Evolutionary conservation across 1,284 basidiomycete species (phyloP).

Genomic region (Ustilago bromivora): DNA sequence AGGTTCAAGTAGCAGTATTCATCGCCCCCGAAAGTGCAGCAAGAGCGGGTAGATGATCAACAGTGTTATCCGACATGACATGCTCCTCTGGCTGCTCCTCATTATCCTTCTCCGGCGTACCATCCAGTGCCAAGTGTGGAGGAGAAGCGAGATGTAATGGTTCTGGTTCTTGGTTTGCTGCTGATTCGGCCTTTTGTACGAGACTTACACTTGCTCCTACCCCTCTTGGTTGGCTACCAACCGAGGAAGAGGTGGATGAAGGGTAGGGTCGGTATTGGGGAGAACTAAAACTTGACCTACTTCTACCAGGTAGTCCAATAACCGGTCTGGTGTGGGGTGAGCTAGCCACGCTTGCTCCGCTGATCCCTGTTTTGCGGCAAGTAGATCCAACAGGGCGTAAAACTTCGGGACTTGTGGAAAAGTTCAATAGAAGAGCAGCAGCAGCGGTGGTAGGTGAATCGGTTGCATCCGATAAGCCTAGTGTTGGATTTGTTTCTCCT

Average conservation of each 20-base stretch:
- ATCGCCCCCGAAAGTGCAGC: not conserved
- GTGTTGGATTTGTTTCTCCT: not conserved
- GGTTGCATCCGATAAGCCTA: slow-evolving; percentile 26
- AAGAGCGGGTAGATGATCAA: slow-evolving; percentile 16
- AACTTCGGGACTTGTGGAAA: slow-evolving; percentile 56
- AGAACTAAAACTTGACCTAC: slow-evolving; percentile 17
- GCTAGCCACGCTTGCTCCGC: not conserved
- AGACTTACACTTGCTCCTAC: not conserved
- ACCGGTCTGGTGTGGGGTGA: slow-evolving; percentile 16
- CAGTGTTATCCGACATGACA: slow-evolving; percentile 17
- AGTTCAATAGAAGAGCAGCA: slow-evolving; percentile 47
- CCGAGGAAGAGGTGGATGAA: not conserved
- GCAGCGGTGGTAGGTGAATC: slow-evolving; percentile 22
- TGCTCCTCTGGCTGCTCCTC: not conserved
- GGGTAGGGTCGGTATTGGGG: slow-evolving; percentile 26
- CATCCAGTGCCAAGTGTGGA: slow-evolving; percentile 31
- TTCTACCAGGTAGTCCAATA: slow-evolving; percentile 18
- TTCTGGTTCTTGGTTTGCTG: slow-evolving; percentile 10
- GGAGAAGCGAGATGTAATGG: slow-evolving; percentile 18
- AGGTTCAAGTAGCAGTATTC: slow-evolving; percentile 7
- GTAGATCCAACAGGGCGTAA: slow-evolving; percentile 34
- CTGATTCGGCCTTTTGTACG: not conserved
- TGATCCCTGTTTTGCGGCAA: not conserved
- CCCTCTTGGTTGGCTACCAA: not conserved
- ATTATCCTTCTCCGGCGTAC: slow-evolving; percentile 1